Base-by-base conservation (phyloP, 2,329 filamentous ascomycete genomes). In the Paecilomyces dactylethromorphus region DNA sequence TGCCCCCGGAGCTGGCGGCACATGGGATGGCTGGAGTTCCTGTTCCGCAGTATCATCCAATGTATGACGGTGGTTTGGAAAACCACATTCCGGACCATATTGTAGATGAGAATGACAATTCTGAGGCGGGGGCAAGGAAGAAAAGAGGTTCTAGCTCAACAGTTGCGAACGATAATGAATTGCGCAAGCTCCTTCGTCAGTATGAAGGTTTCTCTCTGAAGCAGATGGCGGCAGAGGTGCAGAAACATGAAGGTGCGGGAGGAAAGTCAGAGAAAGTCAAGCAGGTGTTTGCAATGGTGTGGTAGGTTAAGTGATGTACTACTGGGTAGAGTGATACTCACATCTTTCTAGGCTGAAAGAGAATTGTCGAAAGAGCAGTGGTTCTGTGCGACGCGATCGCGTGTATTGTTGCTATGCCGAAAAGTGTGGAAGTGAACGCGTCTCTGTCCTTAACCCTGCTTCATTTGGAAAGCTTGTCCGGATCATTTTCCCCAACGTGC, bases 391-490 rank as follows among this genome's bases (percentile, higher is more conserved):
- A 6, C 84, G 94, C 67, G 94, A 94, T 64, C 84, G 93, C 60
- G 94, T 99, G 1, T 99, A 97, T 74, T 91, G 92, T 60, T 92
- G 92, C 72, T 99, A 99, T 74, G 94, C 93, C 54, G 92, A 90
- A 26, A 87, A 91, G 63, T 99, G 94, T 74, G 92, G 91, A 51
- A 95, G 89, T 4, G 92, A 97, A 71, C 87, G 92, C 69, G 95
- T 97, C 45, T 95, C 94, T 0, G 92, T 96, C 10, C 78, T 99
- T 59, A 99, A 99, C 70, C 94, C 94, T 50, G 94, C 94, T 10
- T 97, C 93, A 29, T 99, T 99, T 75, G 94, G 94, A 58, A 99
- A 99, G 75, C 84, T 99, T 51, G 94, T 99, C 33, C 87, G 94
- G 32, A 93, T 99, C 45, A 89, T 99, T 56, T 99, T 97, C 67